Evolutionary conservation across 176 grass and related monocot species (phyloP), one percentile per base, ranked within the genome.

Genomic region (Pontederia paniculata): DNA sequence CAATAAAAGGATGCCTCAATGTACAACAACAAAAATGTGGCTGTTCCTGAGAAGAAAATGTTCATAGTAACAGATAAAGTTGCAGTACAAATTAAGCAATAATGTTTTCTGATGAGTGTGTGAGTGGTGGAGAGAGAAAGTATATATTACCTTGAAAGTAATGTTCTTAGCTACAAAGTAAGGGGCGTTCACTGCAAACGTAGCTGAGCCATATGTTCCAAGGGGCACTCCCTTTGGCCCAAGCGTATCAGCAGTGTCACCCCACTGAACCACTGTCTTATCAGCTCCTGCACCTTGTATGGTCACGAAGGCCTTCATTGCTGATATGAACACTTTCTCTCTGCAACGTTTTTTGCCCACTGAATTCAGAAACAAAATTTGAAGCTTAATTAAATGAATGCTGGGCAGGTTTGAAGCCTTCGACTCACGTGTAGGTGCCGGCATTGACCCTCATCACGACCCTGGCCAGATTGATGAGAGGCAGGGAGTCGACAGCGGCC

Each of bases 361-460:
- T n/a, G n/a, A n/a, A n/a, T n/a, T n/a, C n/a, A n/a, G n/a, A n/a
- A n/a, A n/a, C n/a, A n/a, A n/a, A n/a, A n/a, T n/a, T n/a, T n/a
- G n/a, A n/a, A n/a, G n/a, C n/a, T n/a, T n/a, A n/a, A n/a, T n/a
- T n/a, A n/a, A n/a, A n/a, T n/a, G n/a, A n/a, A n/a, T n/a, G n/a
- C n/a, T n/a, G n/a, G n/a, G n/a, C n/a, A n/a, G n/a, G n/a, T n/a
- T n/a, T 37, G 28, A 37, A 37, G 28, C 28, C n/a, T 37, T 37
- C 1, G 28, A 69, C 90, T 74, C 82, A 97, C 93, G 83, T 91
- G 77, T 91, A 98, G 0, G 59, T 84, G 49, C 93, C 87, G 56
- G 93, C 83, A 51, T 98, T 79, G 93, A 98, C 80, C 77, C 58
- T 88, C 72, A 98, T 88, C 71, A 98, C 80, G 58, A 98, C 93